Percentiles rank a stretch among this genome's conserved stretches.
Evolutionary conservation across 129 eudicot species (phyloP).

Genomic region (Tagetes patula): DNA sequence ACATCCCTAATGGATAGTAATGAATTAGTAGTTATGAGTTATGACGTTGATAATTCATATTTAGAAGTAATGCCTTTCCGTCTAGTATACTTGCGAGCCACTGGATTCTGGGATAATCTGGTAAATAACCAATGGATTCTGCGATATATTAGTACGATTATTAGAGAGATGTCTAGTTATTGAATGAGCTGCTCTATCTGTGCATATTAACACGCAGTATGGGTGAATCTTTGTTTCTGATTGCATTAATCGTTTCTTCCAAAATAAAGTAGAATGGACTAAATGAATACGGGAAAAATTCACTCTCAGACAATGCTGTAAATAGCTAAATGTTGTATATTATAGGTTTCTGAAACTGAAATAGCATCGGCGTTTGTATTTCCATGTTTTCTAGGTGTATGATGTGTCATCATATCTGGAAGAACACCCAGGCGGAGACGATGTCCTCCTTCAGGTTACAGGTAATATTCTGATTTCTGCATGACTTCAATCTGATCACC

Average conservation of each 20-base stretch:
- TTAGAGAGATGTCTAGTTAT: neutral
- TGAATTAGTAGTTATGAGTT: neutral
- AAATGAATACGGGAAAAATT: neutral
- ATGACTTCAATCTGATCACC: neutral
- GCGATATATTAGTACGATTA: neutral
- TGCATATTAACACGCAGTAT: neutral
- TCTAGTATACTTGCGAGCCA: neutral
- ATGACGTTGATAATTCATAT: neutral
- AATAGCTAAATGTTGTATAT: neutral
- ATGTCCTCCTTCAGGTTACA: slow-evolving; percentile 64
- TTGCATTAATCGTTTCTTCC: neutral
- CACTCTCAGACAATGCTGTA: slow-evolving; percentile 1
- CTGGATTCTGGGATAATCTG: neutral
- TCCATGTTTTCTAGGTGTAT: slow-evolving; percentile 67
- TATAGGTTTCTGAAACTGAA: slow-evolving; percentile 26
- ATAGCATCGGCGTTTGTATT: slow-evolving; percentile 18
- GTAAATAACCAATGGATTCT: neutral
- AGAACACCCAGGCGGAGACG: slow-evolving; percentile 99
- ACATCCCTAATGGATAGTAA: too few relatives aligned
- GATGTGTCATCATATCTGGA: slow-evolving; percentile 92
- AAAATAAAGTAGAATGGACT: neutral
- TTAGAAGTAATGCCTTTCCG: neutral
- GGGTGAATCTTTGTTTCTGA: neutral
- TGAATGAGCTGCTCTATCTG: neutral
- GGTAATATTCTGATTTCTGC: slow-evolving; percentile 47